phyloP scores from a whole-genome alignment of 306 rosid species.

The Acmispon strigosus region DNA sequence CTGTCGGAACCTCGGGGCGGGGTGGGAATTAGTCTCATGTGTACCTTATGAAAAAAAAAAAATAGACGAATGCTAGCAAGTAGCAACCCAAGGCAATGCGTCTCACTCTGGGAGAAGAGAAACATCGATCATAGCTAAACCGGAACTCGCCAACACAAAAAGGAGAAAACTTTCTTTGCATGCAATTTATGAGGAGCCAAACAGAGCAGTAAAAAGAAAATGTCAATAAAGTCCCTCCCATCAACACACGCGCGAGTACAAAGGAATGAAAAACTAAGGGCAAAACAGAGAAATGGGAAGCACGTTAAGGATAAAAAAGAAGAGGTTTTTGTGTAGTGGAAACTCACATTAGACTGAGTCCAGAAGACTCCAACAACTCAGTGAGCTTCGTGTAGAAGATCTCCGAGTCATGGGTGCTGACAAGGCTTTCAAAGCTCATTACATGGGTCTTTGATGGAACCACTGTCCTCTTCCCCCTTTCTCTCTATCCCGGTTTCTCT shows the following conservation, averaged over 20 bases:
- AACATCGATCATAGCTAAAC: not conserved
- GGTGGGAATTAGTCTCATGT: too few relatives aligned
- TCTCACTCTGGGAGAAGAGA: too few relatives aligned
- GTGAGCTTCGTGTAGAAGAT: constrained; percentile 26
- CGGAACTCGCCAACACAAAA: not conserved
- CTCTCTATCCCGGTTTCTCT: too few relatives aligned
- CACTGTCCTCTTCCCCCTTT: not conserved
- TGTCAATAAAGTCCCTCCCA: too few relatives aligned
- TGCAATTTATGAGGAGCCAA: not conserved
- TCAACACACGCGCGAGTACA: too few relatives aligned
- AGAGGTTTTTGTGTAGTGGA: not conserved
- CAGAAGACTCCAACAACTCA: constrained; percentile 22
- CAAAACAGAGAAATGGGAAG: not conserved
- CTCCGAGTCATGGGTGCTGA: not conserved
- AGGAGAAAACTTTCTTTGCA: not conserved
- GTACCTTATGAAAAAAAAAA: too few relatives aligned
- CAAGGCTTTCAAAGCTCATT: too few relatives aligned
- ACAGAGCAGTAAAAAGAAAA: not conserved
- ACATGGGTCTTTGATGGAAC: not conserved
- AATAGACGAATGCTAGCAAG: too few relatives aligned
- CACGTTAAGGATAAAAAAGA: not conserved
- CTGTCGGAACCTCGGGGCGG: too few relatives aligned
- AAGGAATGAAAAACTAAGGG: too few relatives aligned
- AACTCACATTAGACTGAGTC: constrained; percentile 30
- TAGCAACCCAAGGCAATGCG: too few relatives aligned